Conservation (phyloP, 352 stramenopile species). For the Globisporangium canariense region DNA sequence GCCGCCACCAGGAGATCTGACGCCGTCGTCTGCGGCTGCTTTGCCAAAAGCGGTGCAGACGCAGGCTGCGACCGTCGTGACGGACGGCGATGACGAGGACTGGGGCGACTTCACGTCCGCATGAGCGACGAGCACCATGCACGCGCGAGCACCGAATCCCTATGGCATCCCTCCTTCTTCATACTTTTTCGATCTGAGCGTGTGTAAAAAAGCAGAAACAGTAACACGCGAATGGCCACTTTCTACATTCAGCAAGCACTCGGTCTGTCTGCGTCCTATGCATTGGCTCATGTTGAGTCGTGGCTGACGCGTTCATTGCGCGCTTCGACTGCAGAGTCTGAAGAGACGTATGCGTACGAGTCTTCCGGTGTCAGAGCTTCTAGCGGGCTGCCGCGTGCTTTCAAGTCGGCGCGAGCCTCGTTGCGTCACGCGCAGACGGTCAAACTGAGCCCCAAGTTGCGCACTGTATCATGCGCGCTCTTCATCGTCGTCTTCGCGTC, state of each 20-base stretch:
- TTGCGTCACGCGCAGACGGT: background rate
- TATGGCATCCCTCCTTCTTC: too few species aligned
- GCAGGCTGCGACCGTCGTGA: slow-evolving; percentile 23
- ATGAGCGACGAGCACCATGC: slow-evolving; percentile 18
- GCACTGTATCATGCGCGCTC: background rate
- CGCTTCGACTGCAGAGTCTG: background rate
- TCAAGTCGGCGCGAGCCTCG: background rate
- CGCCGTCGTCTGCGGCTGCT: slow-evolving; percentile 22
- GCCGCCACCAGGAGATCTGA: slow-evolving; percentile 39
- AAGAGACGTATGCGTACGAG: background rate
- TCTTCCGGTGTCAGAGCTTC: background rate
- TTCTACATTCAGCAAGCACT: background rate
- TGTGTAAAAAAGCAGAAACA: slow-evolving; percentile 2
- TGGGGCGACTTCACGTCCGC: slow-evolving; percentile 84
- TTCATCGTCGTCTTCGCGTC: background rate
- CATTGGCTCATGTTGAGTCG: too few species aligned
- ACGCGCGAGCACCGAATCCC: too few species aligned
- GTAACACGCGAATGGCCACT: background rate
- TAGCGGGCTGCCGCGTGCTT: background rate
- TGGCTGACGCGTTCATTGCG: background rate
- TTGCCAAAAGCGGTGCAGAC: slow-evolving; percentile 35
- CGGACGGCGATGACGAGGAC: slow-evolving; percentile 56
- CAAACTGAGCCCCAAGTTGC: background rate
- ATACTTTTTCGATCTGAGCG: background rate
- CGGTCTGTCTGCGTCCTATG: too few species aligned